These are phyloP conservation scores for Talaromyces sp. DNA, from an alignment of 2,329 filamentous ascomycete genomes.

Conservation along the genomic window DNA sequence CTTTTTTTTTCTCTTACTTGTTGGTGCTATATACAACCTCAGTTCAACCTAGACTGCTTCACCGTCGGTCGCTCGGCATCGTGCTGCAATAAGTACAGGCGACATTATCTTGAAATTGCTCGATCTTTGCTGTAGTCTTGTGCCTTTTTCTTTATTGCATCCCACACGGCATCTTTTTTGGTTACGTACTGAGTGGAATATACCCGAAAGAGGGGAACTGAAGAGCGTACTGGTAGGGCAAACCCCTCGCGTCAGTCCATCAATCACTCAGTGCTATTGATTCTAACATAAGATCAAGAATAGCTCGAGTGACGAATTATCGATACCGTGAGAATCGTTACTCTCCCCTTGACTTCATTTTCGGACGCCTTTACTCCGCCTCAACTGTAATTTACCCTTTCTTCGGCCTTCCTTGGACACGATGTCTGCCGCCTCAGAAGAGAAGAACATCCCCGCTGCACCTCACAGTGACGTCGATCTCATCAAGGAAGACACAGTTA, in stretches of 20 bases:
- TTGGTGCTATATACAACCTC: background rate
- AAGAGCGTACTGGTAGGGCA: background rate
- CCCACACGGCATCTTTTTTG: background rate
- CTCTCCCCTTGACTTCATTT: background rate
- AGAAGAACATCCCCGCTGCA: conserved; percentile 15
- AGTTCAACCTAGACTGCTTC: background rate
- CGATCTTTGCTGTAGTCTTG: background rate
- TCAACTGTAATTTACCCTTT: background rate
- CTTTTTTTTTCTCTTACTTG: background rate
- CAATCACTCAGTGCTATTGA: background rate
- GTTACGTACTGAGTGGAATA: background rate
- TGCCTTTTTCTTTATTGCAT: background rate
- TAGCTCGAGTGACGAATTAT: background rate
- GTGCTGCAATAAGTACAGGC: background rate
- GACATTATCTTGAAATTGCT: background rate
- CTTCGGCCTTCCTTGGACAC: background rate
- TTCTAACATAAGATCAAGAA: background rate
- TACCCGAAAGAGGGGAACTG: conserved; percentile 11
- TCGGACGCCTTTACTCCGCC: background rate
- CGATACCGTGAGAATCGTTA: background rate
- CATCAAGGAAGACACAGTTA: conserved; percentile 20
- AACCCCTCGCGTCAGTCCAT: conserved; percentile 8
- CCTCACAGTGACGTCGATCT: conserved; percentile 19
- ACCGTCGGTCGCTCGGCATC: background rate
- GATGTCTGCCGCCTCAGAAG: conserved; percentile 21